phyloP scores from a whole-genome alignment of 1,284 basidiomycete species.

The Mycena citricolor region DNA sequence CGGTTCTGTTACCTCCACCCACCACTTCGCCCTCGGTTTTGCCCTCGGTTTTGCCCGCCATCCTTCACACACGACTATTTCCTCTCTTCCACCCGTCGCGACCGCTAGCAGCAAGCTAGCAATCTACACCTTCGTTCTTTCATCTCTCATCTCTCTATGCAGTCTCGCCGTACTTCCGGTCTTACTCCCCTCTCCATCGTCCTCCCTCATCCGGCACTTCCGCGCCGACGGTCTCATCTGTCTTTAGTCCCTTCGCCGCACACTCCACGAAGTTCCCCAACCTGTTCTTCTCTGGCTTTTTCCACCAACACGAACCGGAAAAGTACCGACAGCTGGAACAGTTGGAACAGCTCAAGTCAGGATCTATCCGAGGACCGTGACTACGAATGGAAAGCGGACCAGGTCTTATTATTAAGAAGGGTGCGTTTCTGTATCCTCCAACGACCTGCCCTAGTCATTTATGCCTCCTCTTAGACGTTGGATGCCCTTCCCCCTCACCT shows the following conservation, averaged over 20 bases:
- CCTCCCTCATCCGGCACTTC: constrained; percentile 51
- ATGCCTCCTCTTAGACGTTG: constrained; percentile 53
- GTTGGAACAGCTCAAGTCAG: constrained; percentile 77
- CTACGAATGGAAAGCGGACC: constrained; percentile 72
- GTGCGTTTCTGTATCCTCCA: constrained; percentile 41
- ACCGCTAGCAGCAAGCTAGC: too few relatives aligned
- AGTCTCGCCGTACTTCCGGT: constrained; percentile 36
- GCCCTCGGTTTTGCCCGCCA: too few relatives aligned
- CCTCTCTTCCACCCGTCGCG: too few relatives aligned
- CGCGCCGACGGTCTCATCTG: constrained; percentile 40
- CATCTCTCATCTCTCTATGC: constrained; percentile 32
- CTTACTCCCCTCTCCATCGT: constrained; percentile 53
- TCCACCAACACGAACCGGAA: constrained; percentile 57
- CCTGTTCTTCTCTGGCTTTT: constrained; percentile 47
- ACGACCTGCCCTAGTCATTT: constrained; percentile 14
- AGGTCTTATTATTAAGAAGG: constrained; percentile 61
- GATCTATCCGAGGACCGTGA: constrained; percentile 55
- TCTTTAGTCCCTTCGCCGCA: constrained; percentile 44
- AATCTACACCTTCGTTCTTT: constrained; percentile 26
- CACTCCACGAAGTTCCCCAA: constrained; percentile 50
- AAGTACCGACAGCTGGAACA: constrained; percentile 80
- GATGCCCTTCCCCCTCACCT: constrained; percentile 80
- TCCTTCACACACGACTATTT: constrained; percentile 2
- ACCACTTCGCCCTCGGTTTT: too few relatives aligned
- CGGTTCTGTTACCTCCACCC: too few relatives aligned